Evolutionary conservation across 2,329 filamentous ascomycete species (phyloP).

Genomic region (Didymella segeticola): DNA sequence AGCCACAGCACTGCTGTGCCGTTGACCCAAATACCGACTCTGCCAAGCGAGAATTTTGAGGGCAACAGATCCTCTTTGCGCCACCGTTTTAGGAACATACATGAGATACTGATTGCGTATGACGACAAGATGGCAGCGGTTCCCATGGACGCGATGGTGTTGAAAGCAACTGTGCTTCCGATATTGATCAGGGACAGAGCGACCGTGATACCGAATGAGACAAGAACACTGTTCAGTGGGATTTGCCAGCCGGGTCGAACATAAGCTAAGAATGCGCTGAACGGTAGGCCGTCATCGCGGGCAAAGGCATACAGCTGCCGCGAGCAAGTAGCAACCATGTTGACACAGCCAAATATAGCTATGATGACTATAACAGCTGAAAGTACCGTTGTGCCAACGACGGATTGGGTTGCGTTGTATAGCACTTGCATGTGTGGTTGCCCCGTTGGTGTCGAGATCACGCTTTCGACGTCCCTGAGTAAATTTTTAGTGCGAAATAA

Average conservation of each 20-base stretch:
- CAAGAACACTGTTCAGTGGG: slow-evolving; percentile 55
- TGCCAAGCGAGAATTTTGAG: slow-evolving; percentile 55
- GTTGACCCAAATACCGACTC: slow-evolving; percentile 54
- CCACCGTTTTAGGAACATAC: slow-evolving; percentile 55
- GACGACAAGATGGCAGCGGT: slow-evolving; percentile 32
- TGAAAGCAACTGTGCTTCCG: background rate
- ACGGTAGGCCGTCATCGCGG: slow-evolving; percentile 34
- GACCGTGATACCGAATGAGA: slow-evolving; percentile 50
- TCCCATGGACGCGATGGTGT: slow-evolving; percentile 34
- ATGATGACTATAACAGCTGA: slow-evolving; percentile 35
- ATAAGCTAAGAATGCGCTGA: slow-evolving; percentile 16
- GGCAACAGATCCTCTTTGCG: slow-evolving; percentile 52
- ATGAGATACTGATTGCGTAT: slow-evolving; percentile 53
- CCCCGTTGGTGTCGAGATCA: slow-evolving; percentile 9
- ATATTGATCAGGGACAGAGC: slow-evolving; percentile 19
- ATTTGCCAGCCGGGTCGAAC: slow-evolving; percentile 32
- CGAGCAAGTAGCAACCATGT: slow-evolving; percentile 35
- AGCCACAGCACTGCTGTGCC: slow-evolving; percentile 50
- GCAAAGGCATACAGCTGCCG: slow-evolving; percentile 45
- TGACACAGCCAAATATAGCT: slow-evolving; percentile 34
- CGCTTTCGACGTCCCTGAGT: slow-evolving; percentile 13
- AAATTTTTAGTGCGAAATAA: background rate
- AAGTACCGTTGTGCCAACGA: slow-evolving; percentile 26
- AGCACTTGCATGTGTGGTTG: slow-evolving; percentile 16
- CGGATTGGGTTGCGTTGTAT: slow-evolving; percentile 9